phyloP scores from a whole-genome alignment of 352 stramenopile species.

The Phytophthora sp. region DNA sequence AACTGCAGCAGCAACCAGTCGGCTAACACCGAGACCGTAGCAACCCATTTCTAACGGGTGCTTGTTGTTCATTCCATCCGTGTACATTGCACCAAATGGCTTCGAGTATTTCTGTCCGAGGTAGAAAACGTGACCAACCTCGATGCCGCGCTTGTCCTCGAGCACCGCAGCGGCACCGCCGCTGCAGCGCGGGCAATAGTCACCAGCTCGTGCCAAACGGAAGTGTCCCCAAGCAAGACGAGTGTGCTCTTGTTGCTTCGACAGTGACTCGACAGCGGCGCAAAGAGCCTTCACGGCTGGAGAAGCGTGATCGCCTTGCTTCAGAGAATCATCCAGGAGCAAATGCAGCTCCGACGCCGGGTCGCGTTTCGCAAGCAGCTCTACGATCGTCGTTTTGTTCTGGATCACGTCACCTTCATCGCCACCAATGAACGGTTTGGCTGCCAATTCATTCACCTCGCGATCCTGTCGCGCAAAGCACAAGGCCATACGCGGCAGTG shows the following conservation, averaged over 20 bases:
- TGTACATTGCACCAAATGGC: slow-evolving; percentile 71
- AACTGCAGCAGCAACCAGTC: slow-evolving; percentile 81
- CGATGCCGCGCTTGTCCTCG: slow-evolving; percentile 81
- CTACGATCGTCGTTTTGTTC: slow-evolving; percentile 25
- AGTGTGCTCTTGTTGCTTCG: slow-evolving; percentile 22
- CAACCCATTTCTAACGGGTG: slow-evolving; percentile 88
- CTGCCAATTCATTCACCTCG: slow-evolving; percentile 68
- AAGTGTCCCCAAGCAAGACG: slow-evolving; percentile 56
- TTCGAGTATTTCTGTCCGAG: slow-evolving; percentile 91
- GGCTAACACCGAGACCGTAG: slow-evolving; percentile 87
- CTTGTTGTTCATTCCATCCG: slow-evolving; percentile 52
- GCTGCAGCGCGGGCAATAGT: slow-evolving; percentile 66
- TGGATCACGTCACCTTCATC: slow-evolving; percentile 57
- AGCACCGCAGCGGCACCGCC: slow-evolving; percentile 41
- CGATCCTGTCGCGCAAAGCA: slow-evolving; percentile 68
- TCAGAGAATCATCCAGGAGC: slow-evolving; percentile 78
- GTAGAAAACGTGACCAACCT: slow-evolving; percentile 91
- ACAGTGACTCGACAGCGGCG: slow-evolving; percentile 18
- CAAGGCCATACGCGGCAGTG: slow-evolving; percentile 38
- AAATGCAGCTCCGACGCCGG: slow-evolving; percentile 43
- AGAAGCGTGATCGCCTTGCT: slow-evolving; percentile 16
- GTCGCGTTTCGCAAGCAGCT: slow-evolving; percentile 27
- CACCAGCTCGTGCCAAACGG: slow-evolving; percentile 64
- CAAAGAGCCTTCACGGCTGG: slow-evolving; percentile 33
- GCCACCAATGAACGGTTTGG: slow-evolving; percentile 74